Evolutionary conservation across 2,329 filamentous ascomycete genomes (phyloP), one percentile per base, ranked within the genome.

Genomic region (Botryosphaeria dothidea): DNA sequence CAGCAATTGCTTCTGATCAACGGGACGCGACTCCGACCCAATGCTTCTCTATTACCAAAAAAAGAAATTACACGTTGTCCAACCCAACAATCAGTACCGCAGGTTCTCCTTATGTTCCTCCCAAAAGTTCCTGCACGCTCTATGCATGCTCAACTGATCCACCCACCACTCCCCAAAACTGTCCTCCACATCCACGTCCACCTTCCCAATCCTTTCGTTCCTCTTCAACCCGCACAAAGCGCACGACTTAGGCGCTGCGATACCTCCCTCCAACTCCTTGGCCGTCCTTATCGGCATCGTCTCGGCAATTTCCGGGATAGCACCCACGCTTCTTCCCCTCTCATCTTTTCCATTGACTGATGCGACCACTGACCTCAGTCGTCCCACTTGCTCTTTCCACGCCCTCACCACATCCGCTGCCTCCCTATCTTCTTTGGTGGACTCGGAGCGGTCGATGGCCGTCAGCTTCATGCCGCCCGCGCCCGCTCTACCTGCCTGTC

Each of bases 141-240:
- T 93, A 75, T 94, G 82, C 81, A 83, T 82, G 62, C 77, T 80
- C 64, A 78, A 73, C 45, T 80, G 90, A 51, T 97, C 93, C 46
- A 90, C 83, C 94, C 94, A 98, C 92, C 93, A 98, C 80, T 98
- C 94, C 13, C 92, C 93, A 81, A 97, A 97, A 75, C 91, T 93
- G 76, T 98, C 94, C 71, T 94, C 89, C 8, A 96, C 87, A 27
- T 89, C 84, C 61, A 88, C 81, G 72, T 96, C 93, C 36, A 95
- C 85, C 72, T 89, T 92, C 21, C 81, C 77, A 11, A 97, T 83
- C 57, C 94, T 85, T 79, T 98, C 94, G 45, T 97, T 92, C 68
- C 94, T 84, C 79, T 92, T 95, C 68, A 98, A 78, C 0, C 94
- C 94, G 77, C 94, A 98, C 34, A 98, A 81, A 58, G 93, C 85